Base-by-base conservation (phyloP, 2,329 filamentous ascomycete genomes). In the Nothomitra cinnamomea region DNA sequence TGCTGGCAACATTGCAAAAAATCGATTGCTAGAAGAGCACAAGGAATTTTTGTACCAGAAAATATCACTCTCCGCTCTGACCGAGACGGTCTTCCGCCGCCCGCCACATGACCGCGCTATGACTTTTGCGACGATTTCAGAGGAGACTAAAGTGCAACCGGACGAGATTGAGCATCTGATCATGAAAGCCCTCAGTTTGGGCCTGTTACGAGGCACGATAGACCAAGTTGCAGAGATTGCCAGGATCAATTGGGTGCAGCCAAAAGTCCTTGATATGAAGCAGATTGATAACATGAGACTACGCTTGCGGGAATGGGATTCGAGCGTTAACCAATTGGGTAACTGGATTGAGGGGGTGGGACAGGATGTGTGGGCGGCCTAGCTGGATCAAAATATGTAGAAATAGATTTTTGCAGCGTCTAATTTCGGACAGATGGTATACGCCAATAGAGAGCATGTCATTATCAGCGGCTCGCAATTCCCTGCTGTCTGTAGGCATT, bases 151-250 rank as follows among this genome's bases (percentile, higher is more conserved):
- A 70, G 89, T 98, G 52, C 78, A 81, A 61, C 79, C 82, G 2
- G 81, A 92, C 62, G 87, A 96, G 72, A 96, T 98, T 61, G 92
- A 98, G 75, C 90, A 96, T 67, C 72, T 98, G 58, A 85, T 98
- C 63, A 98, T 98, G 92, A 96, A 95, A 75, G 92, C 92, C n/a
- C 71, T 98, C 62, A 95, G 89, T 64, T 70, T 98, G 61, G 92
- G 92, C 0, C 73, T 98, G 60, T 72, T 98, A 60, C 79, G 84
- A 60, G 92, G 92, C 47, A 92, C 85, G 54, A 96, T 98, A 62
- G 92, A 98, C 67, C 90, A 98, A 71, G 92, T 98, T 32, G 87
- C 87, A 49, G 83, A 89, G 69, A 81, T 96, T 60, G 92, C 92
- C 43, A 81, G 89, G 65, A 95, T 98, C 69, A 90, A 90, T 63